Conservation (phyloP, 164 flowering plant genomes). For the Stephania cephalantha region DNA sequence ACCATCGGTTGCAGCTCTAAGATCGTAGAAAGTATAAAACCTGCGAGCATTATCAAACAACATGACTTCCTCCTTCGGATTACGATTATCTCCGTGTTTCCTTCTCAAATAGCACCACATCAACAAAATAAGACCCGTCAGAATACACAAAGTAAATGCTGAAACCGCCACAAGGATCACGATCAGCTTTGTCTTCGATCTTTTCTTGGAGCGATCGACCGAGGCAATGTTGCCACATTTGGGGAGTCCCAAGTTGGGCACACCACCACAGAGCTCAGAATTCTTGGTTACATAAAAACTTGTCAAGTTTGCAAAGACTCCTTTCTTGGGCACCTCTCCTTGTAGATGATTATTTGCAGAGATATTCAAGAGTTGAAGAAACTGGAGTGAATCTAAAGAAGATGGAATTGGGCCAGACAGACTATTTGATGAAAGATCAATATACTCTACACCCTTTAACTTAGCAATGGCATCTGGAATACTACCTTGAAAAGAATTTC, state of each 20-base stretch:
- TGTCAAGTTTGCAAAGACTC: slow-evolving; percentile 14
- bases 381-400: slow-evolving; percentile 7
- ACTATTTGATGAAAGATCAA: slow-evolving; percentile 17
- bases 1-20: slow-evolving; percentile 17
- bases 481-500: slow-evolving; percentile 16
- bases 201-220: neutral
- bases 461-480: slow-evolving; percentile 13
- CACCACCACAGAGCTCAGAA: slow-evolving; percentile 16
- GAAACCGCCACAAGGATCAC: neutral
- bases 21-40: slow-evolving; percentile 12
- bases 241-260: slow-evolving; percentile 8
- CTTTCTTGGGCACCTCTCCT: slow-evolving; percentile 15
- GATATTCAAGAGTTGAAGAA: slow-evolving; percentile 15
- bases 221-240: neutral
- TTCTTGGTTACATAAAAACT: slow-evolving; percentile 7
- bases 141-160: neutral
- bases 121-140: neutral
- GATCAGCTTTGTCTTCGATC: slow-evolving; percentile 4
- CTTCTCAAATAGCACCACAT: neutral
- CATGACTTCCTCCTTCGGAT: neutral
- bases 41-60: slow-evolving; percentile 10
- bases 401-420: slow-evolving; percentile 15
- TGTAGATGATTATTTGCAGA: slow-evolving; percentile 10
- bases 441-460: slow-evolving; percentile 13
- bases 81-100: neutral